Conservation (phyloP, 2,329 filamentous ascomycete genomes). For the Ophiostoma quercus region DNA sequence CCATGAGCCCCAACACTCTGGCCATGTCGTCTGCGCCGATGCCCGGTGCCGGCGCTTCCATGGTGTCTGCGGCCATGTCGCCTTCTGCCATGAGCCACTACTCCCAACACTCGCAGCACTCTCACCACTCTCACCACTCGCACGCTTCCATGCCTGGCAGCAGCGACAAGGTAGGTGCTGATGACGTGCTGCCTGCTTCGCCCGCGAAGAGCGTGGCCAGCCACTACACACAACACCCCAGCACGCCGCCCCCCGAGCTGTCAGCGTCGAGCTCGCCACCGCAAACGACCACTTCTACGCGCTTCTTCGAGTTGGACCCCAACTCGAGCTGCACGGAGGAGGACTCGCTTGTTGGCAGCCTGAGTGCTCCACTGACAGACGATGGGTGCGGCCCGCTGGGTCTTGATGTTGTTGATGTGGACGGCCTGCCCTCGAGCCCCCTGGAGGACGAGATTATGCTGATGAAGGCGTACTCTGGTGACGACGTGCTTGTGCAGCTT, state of each 20-base stretch:
- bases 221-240: conserved; percentile 42
- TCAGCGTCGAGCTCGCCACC: conserved; percentile 57
- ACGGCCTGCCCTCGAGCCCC: conserved; percentile 30
- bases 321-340: conserved; percentile 34
- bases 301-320: conserved; percentile 45
- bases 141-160: conserved; percentile 7
- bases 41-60: conserved; percentile 30
- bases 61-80: conserved; percentile 30
- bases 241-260: conserved; percentile 54
- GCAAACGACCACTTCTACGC: conserved; percentile 33
- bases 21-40: conserved; percentile 40
- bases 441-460: conserved; percentile 44
- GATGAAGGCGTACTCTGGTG: conserved; percentile 41
- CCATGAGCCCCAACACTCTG: conserved; percentile 38
- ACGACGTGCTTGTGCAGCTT: conserved; percentile 41
- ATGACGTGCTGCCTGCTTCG: conserved; percentile 36
- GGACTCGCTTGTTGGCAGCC: conserved; percentile 26
- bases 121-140: conserved; percentile 23
- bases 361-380: conserved; percentile 35
- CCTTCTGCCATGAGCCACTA: conserved; percentile 45
- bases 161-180: conserved; percentile 14
- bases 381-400: conserved; percentile 26
- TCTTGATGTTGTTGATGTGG: conserved; percentile 33
- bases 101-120: conserved; percentile 46
- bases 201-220: conserved; percentile 49